Evolutionary conservation across 176 grass and related monocot genomes (phyloP), one percentile per base, ranked within the genome.

Genomic region (Triticum dicoccoides): DNA sequence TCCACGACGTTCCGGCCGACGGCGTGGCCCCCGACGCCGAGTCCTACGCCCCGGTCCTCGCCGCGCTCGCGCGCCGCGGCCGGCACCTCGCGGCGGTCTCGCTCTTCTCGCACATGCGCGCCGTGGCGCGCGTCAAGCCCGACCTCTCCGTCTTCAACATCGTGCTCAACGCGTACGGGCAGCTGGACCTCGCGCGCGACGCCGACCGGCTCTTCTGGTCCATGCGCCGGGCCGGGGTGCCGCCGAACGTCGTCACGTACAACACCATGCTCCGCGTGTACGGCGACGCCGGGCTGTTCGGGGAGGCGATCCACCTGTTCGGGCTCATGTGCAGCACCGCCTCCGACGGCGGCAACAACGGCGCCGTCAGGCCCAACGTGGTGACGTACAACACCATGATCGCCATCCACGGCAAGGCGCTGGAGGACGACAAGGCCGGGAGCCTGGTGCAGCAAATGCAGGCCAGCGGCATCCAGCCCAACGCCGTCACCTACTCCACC

Each of bases 321-420:
- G 82, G 79, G 11, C 91, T 98, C 69, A 95, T 98, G 93, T 87
- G 91, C 70, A 87, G 61, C 25, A 10, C 67, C 12, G 80, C 80
- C 2, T 80, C 34, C 68, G 63, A 20, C 23, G 88, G n/a, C 9
- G 66, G 13, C 69, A 35, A 20, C 69, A 61, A 32, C 8, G 88
- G 69, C 65, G 71, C 94, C 41, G 45, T 96, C 47, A 88, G 59
- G 47, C 96, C 94, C 59, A 98, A 98, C 82, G 92, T 95, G 8
- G 90, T 98, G 77, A 96, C 93, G 47, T 98, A 96, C 81, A 98
- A 98, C 86, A 96, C 96, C 78, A 94, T 98, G 93, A 92, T 98
- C 38, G 65, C 87, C 62, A 91, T 98, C 85, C 92, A 98, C 84
- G 96, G 96, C 79, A 98, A 94, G 81, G 89, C 96, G 15, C 84